phyloP scores from a whole-genome alignment of 2,329 filamentous ascomycete species.

The Phialemoniopsis sp. region DNA sequence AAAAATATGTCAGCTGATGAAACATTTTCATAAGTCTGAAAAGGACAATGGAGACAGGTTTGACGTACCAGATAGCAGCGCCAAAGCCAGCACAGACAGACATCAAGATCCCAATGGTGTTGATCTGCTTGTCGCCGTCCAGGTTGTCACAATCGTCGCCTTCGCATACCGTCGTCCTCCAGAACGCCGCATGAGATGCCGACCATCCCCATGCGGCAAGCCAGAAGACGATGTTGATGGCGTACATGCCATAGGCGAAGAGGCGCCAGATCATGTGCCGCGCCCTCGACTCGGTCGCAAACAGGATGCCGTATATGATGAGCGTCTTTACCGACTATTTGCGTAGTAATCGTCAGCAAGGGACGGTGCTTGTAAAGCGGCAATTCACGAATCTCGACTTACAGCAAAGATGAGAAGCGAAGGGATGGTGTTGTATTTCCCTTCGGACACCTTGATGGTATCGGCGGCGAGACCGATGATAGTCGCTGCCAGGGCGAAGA shows the following conservation, averaged over 20 bases:
- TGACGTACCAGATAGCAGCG: constrained; percentile 29
- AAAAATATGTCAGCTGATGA: neutral
- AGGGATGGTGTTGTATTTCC: no score
- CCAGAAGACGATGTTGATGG: constrained; percentile 36
- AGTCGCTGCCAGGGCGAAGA: no score
- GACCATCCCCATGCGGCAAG: constrained; percentile 36
- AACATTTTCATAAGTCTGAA: constrained; percentile 1
- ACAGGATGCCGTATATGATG: constrained; percentile 29
- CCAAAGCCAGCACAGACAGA: constrained; percentile 33
- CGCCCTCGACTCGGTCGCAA: constrained; percentile 26
- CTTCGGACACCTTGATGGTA: no score
- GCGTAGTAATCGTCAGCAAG: constrained; percentile 5
- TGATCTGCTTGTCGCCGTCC: constrained; percentile 6
- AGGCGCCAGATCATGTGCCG: constrained; percentile 31
- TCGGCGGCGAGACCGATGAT: no score
- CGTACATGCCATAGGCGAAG: constrained; percentile 26
- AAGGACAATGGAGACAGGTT: neutral
- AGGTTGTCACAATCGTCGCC: constrained; percentile 9
- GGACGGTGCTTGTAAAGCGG: constrained; percentile 13
- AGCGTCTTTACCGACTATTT: constrained; percentile 31
- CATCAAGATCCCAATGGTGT: constrained; percentile 21
- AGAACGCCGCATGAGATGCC: constrained; percentile 25
- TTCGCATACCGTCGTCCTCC: neutral
- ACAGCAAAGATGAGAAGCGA: constrained; percentile 12
- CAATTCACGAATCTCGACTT: constrained; percentile 19